Evolutionary conservation across 352 stramenopile genomes (phyloP), one percentile per base, ranked within the genome.

Genomic region (Pythium folliculosum): DNA sequence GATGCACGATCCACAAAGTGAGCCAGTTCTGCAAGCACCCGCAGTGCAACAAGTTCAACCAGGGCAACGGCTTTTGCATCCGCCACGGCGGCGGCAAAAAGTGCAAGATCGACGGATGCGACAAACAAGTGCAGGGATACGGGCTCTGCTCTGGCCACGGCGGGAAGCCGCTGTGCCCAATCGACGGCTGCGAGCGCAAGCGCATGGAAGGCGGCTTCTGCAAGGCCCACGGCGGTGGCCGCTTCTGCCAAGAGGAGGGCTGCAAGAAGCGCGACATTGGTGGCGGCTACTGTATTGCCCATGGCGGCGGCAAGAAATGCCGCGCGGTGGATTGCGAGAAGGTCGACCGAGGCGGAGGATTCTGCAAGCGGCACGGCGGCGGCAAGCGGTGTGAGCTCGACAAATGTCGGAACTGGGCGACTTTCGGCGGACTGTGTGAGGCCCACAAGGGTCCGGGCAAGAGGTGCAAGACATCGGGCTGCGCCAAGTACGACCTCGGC

Each of bases 281-380:
- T 30, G 88, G 89, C 6, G 89, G 89, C 1, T 91, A 78, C 35
- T 97, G 89, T 66, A 97, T 94, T 49, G 77, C 83, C 4, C 90
- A 97, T 55, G 90, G 90, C 45, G 90, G 90, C 59, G 90, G 90
- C 16, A 96, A 96, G 70, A 92, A 92, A 44, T 96, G 88, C 65
- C 75, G 80, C 13, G 69, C 73, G 14, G 70, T 82, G 16, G 80
- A 89, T 21, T 96, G 88, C 57, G 80, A 74, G 1, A 94, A 93
- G 68, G 85, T 95, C 21, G 84, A 94, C 69, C 87, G 87, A 19
- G 87, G 87, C 14, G 87, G 87, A 14, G 86, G 86, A 0, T 92
- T 84, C 58, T 96, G 88, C 57, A 94, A 94, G 50, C 82, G 82
- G 6, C 88, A 96, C 48, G 88, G 88, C 23, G 88, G 88, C n/a